Conservation (phyloP, 345 rosid genomes). For the Sisymbrium altissimum region DNA sequence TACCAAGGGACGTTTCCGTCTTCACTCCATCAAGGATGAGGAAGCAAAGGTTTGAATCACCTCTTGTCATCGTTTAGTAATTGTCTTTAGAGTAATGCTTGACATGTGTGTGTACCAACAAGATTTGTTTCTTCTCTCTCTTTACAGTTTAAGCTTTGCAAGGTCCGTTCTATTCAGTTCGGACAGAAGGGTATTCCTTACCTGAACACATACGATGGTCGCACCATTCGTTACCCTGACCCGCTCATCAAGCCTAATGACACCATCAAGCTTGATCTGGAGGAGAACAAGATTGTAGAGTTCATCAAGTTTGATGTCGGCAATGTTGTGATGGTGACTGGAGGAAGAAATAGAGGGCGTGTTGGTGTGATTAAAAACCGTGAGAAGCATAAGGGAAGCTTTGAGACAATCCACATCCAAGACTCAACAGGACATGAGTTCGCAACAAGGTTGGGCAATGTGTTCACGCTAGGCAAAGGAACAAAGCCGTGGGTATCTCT, state of each 20-base stretch:
- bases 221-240: constrained; percentile 35
- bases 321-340: constrained; percentile 66
- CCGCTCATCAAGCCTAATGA: constrained; percentile 53
- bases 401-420: constrained; percentile 66
- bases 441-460: constrained; percentile 79
- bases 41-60: constrained; percentile 23
- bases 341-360: constrained; percentile 39
- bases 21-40: constrained; percentile 34
- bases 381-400: constrained; percentile 39
- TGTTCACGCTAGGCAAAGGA: constrained; percentile 77
- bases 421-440: constrained; percentile 76
- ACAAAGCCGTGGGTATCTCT: constrained; percentile 82
- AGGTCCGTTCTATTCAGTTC: constrained; percentile 32
- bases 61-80: neutral
- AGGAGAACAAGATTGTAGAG: constrained; percentile 41
- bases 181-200: constrained; percentile 30
- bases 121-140: neutral
- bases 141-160: constrained; percentile 36
- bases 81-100: neutral
- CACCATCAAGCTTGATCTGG: constrained; percentile 57
- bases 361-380: constrained; percentile 36
- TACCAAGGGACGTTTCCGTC: constrained; percentile 39
- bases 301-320: constrained; percentile 67
- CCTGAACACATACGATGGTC: constrained; percentile 35
- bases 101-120: neutral